Evolutionary conservation across 2,329 filamentous ascomycete species (phyloP).

Genomic region (Eutypella sp.): DNA sequence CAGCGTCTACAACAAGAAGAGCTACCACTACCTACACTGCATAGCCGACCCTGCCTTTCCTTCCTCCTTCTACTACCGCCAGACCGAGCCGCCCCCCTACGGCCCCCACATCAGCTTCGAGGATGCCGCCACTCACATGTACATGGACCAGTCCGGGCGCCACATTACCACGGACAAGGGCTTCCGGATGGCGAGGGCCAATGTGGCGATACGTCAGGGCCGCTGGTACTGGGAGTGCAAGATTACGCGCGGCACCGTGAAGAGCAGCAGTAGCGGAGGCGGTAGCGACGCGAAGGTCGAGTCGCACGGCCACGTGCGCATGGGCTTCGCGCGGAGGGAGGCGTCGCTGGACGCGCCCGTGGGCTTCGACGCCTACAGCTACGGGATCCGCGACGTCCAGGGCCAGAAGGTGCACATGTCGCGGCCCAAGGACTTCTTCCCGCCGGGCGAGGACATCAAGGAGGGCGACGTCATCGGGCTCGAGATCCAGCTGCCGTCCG

Average conservation of each 20-base stretch:
- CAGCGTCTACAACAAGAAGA: slow-evolving; percentile 60
- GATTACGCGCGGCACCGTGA: slow-evolving; percentile 69
- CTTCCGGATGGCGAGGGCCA: slow-evolving; percentile 85
- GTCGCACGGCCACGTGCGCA: slow-evolving; percentile 63
- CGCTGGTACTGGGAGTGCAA: slow-evolving; percentile 93
- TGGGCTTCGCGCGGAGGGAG: slow-evolving; percentile 81
- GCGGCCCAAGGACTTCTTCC: slow-evolving; percentile 84
- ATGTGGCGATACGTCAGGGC: slow-evolving; percentile 84
- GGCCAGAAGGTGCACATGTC: slow-evolving; percentile 94
- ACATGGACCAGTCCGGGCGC: slow-evolving; percentile 69
- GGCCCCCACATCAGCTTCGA: slow-evolving; percentile 86
- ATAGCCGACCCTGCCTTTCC: slow-evolving; percentile 86
- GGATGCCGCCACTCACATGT: slow-evolving; percentile 80
- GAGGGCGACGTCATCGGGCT: slow-evolving; percentile 94
- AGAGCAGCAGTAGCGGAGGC: slow-evolving; percentile 34
- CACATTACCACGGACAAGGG: slow-evolving; percentile 88
- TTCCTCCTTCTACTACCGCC: slow-evolving; percentile 81
- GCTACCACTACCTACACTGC: slow-evolving; percentile 85
- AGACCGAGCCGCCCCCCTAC: slow-evolving; percentile 81
- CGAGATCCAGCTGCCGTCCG: slow-evolving; percentile 78
- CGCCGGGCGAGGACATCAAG: slow-evolving; percentile 68
- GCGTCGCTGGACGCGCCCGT: slow-evolving; percentile 79
- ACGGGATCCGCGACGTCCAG: slow-evolving; percentile 82
- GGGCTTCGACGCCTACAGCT: slow-evolving; percentile 88
- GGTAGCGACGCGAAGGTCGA: slow-evolving; percentile 38